A percentile compares a stretch with the other conserved stretches of the same genome.
Evolutionary conservation across 176 grass and related monocot genomes (phyloP).

Genomic region (Bonia amplexicaulis): DNA sequence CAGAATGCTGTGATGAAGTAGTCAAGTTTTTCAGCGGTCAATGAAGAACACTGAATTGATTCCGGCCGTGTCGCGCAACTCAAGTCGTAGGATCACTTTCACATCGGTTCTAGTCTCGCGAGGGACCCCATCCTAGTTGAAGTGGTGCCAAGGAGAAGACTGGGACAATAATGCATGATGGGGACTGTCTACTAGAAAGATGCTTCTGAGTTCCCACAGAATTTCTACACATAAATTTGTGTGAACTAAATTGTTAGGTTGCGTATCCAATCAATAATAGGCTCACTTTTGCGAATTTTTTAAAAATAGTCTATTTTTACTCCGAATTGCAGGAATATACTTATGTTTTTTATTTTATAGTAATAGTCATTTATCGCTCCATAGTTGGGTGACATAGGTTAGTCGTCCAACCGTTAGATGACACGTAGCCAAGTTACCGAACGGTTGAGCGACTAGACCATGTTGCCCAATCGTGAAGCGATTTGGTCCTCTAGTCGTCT

Average conservation of each 20-base stretch:
- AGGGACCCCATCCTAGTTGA: neutral
- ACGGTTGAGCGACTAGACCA: no score
- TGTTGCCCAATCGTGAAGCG: no score
- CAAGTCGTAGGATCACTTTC: neutral
- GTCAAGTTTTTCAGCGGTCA: constrained; percentile 5
- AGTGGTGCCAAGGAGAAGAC: neutral
- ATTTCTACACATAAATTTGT: neutral
- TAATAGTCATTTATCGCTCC: no score
- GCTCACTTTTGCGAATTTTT: no score
- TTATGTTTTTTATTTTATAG: no score
- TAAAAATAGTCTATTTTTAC: no score
- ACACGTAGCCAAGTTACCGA: no score
- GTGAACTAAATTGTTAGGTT: neutral
- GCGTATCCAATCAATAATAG: neutral
- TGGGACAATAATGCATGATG: neutral
- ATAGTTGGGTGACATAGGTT: no score
- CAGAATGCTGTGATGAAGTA: neutral
- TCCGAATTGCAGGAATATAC: no score
- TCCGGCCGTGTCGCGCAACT: neutral
- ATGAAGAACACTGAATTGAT: neutral
- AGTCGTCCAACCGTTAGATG: no score
- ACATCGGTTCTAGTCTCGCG: neutral
- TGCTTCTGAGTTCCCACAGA: neutral
- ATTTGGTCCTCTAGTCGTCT: no score
- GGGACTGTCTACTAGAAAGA: neutral